Conservation (phyloP, 148 eudicot genomes). For the Cornus suecica region DNA sequence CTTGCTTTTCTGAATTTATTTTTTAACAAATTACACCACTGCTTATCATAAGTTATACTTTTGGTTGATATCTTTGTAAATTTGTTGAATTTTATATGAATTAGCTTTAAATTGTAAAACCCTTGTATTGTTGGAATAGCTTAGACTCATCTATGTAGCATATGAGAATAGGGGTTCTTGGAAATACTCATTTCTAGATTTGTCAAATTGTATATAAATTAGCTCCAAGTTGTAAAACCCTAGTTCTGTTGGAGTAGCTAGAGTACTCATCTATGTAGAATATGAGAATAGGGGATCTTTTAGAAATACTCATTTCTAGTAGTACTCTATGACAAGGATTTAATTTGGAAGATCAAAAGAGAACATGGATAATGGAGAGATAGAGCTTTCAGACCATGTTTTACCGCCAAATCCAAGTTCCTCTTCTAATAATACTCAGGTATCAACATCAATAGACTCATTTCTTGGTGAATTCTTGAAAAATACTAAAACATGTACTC, state of each 20-base stretch:
- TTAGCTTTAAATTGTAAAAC: neutral
- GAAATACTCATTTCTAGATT: neutral
- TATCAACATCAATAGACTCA: conserved; percentile 32
- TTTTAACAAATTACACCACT: neutral
- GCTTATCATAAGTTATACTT: neutral
- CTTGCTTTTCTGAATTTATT: conserved; percentile 6
- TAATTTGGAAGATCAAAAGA: neutral
- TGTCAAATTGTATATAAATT: neutral
- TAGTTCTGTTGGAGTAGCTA: neutral
- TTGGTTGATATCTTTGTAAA: neutral
- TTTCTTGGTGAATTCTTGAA: conserved; percentile 47
- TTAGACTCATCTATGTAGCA: neutral
- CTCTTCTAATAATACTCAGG: conserved; percentile 19
- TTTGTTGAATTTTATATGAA: neutral
- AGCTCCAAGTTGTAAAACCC: neutral
- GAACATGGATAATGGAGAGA: conserved; percentile 47
- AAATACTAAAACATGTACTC: conserved; percentile 47
- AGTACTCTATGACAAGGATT: neutral
- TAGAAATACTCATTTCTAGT: neutral
- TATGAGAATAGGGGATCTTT: neutral
- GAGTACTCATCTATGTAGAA: neutral
- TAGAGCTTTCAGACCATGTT: conserved; percentile 37
- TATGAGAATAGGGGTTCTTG: neutral
- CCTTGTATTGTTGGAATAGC: neutral
- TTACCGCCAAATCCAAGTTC: conserved; percentile 28